These are phyloP conservation scores for Trypanosoma avium DNA, from an alignment of 208 protist genomes.

Conservation along the genomic window DNA sequence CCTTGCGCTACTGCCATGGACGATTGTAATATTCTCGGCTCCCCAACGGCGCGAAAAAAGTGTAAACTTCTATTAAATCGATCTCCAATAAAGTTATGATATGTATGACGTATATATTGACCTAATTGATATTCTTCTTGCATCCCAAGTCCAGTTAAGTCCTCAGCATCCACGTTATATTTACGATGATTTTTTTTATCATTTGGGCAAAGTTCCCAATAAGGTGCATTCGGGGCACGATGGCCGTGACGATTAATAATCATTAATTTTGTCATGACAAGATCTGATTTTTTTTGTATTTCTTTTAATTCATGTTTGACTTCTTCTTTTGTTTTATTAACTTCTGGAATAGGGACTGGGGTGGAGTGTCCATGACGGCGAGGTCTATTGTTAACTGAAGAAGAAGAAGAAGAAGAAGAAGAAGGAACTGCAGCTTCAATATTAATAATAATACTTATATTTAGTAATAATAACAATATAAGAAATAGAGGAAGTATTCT, in stretches of 20 bases:
- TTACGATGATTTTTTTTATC: constrained; percentile 42
- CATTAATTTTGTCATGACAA: constrained; percentile 74
- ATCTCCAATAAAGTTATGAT: constrained; percentile 56
- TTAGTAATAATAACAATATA: too few relatives aligned
- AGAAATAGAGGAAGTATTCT: not conserved
- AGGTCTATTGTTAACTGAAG: not conserved
- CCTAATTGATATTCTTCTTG: constrained; percentile 81
- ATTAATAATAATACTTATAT: not conserved
- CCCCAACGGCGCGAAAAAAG: constrained; percentile 83
- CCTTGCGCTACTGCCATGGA: constrained; percentile 73
- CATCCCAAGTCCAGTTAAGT: constrained; percentile 74
- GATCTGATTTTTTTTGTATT: constrained; percentile 31
- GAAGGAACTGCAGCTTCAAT: not conserved
- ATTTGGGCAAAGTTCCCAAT: constrained; percentile 74
- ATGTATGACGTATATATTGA: constrained; percentile 54
- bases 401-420: not conserved
- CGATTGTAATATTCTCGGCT: constrained; percentile 83
- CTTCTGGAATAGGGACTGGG: not conserved
- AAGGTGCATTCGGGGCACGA: constrained; percentile 74
- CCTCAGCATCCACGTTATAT: constrained; percentile 70
- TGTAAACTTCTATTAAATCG: constrained; percentile 77
- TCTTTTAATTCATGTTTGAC: not conserved
- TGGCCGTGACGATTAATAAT: constrained; percentile 82
- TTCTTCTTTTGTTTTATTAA: constrained; percentile 8
- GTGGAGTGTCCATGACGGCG: not conserved